phyloP scores from a whole-genome alignment of 768 basidiomycete genomes.

The Suillus subalutaceus region DNA sequence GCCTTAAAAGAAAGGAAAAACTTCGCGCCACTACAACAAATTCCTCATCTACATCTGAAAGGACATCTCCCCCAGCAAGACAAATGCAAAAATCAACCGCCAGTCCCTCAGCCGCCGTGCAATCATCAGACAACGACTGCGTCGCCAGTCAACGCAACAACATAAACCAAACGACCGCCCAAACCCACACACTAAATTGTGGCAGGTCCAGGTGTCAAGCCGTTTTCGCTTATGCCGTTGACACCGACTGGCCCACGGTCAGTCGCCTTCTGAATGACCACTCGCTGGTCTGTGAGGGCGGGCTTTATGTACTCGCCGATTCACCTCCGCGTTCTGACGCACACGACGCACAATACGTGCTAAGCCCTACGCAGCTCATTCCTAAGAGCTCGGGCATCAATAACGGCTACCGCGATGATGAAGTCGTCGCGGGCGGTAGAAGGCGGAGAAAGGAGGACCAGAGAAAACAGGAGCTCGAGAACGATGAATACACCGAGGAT shows the following conservation, averaged over 20 bases:
- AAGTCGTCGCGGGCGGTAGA: constrained; percentile 18
- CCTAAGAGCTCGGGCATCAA: too few relatives aligned
- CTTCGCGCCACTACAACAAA: background rate
- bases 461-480: constrained; percentile 30
- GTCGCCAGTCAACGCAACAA: background rate
- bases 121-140: background rate
- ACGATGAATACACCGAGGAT: constrained; percentile 27
- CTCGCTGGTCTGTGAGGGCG: background rate
- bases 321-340: background rate
- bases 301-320: background rate
- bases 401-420: background rate
- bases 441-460: constrained; percentile 31
- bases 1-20: background rate
- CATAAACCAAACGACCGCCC: background rate
- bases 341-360: background rate
- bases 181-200: background rate
- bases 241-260: background rate
- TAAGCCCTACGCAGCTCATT: background rate
- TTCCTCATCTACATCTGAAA: background rate
- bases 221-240: constrained; percentile 28
- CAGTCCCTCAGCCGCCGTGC: background rate
- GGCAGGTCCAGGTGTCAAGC: constrained; percentile 22
- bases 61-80: background rate
- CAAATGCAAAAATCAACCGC: background rate
- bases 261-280: background rate